Conservation (phyloP, 306 rosid species). For the Fagus sylvatica region DNA sequence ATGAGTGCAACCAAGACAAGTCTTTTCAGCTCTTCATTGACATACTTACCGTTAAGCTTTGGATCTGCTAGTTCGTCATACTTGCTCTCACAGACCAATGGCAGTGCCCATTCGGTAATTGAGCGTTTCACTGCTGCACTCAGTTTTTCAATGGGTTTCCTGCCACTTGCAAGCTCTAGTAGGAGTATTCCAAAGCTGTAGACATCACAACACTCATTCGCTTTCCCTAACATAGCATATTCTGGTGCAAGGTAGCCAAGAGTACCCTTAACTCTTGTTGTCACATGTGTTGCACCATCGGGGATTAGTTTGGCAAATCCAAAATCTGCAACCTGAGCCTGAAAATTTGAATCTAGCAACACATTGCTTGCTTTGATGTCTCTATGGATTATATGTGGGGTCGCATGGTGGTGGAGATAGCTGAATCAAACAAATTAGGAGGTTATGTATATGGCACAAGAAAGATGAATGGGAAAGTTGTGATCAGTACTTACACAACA, state of each 20-base stretch:
- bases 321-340: conserved; percentile 89
- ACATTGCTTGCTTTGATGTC: conserved; percentile 94
- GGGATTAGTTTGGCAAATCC: conserved; percentile 97
- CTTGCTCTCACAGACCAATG: conserved; percentile 69
- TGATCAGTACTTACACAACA: conserved; percentile 60
- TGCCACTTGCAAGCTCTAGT: conserved; percentile 89
- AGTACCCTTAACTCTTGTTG: conserved; percentile 96
- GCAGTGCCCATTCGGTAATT: conserved; percentile 89
- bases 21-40: conserved; percentile 79
- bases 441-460: conserved; percentile 2
- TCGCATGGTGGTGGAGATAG: conserved; percentile 90
- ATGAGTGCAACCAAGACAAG: conserved; percentile 63
- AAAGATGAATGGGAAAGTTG: not conserved
- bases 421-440: conserved; percentile 44
- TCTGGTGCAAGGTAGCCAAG: conserved; percentile 98
- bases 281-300: conserved; percentile 93
- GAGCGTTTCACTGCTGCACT: conserved; percentile 50
- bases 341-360: conserved; percentile 69
- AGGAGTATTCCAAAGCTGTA: conserved; percentile 92
- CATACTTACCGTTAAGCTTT: conserved; percentile 71
- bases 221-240: conserved; percentile 93
- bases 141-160: conserved; percentile 69
- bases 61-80: conserved; percentile 72
- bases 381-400: conserved; percentile 91
- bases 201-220: conserved; percentile 86